Conservation (phyloP, 805 yeast genomes). For the Wickerhamiella galacta region DNA sequence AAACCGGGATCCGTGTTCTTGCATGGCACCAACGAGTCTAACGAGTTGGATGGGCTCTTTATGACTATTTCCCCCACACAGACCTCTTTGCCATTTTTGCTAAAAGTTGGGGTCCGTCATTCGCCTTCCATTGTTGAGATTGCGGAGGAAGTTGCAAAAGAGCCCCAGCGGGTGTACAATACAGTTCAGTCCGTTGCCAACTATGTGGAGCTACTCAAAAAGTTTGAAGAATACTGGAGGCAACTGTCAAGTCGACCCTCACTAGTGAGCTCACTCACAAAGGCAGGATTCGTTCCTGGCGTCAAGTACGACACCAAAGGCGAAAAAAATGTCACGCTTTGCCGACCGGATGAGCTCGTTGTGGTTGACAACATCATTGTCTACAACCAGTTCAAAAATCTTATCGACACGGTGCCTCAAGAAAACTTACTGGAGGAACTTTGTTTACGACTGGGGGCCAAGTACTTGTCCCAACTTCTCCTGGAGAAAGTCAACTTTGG, state of each 20-base stretch:
- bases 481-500: slow-evolving; percentile 20
- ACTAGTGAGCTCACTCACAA: slow-evolving; percentile 16
- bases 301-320: slow-evolving; percentile 5
- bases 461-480: slow-evolving; percentile 13
- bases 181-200: slow-evolving; percentile 12
- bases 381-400: slow-evolving; percentile 21
- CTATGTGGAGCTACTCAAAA: slow-evolving; percentile 14
- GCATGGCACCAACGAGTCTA: slow-evolving; percentile 5
- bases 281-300: slow-evolving; percentile 19
- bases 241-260: slow-evolving; percentile 3
- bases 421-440: slow-evolving; percentile 18
- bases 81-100: slow-evolving; percentile 19
- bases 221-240: slow-evolving; percentile 8
- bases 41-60: slow-evolving; percentile 9
- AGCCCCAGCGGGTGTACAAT: slow-evolving; percentile 15
- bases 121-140: slow-evolving; percentile 21
- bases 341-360: slow-evolving; percentile 17
- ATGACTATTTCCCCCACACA: slow-evolving; percentile 5
- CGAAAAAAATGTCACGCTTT: slow-evolving; percentile 12
- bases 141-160: slow-evolving; percentile 14
- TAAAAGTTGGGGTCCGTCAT: slow-evolving; percentile 20
- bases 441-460: slow-evolving; percentile 19
- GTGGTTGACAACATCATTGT: slow-evolving; percentile 24
- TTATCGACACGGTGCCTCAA: slow-evolving; percentile 22
- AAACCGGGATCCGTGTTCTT: slow-evolving; percentile 17